Evolutionary conservation across 495 filamentous ascomycete genomes (phyloP).

Genomic region (Neurospora sp.): DNA sequence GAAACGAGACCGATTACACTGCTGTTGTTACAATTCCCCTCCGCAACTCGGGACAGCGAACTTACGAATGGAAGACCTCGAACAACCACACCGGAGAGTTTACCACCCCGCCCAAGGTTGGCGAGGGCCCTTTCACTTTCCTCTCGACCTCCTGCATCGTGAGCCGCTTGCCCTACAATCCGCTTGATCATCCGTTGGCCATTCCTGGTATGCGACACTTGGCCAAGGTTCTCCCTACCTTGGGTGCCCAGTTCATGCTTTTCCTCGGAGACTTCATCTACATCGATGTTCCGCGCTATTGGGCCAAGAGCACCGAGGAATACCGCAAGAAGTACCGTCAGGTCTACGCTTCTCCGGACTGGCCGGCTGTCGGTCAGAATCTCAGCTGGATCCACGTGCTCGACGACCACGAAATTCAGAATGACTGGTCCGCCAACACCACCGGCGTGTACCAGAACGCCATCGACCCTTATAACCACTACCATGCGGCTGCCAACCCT

Average conservation of each 20-base stretch:
- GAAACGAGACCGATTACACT: slow-evolving; percentile 75
- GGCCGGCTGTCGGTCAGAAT: slow-evolving; percentile 54
- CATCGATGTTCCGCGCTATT: slow-evolving; percentile 75
- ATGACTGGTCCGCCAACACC: slow-evolving; percentile 73
- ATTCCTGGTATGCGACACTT: slow-evolving; percentile 69
- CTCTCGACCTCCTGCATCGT: slow-evolving; percentile 87
- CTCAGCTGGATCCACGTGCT: slow-evolving; percentile 94
- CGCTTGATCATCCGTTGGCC: slow-evolving; percentile 66
- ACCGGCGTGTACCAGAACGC: slow-evolving; percentile 64
- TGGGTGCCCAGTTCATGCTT: slow-evolving; percentile 80
- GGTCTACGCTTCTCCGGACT: slow-evolving; percentile 87
- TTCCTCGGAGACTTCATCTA: slow-evolving; percentile 99
- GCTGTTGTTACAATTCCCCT: slow-evolving; percentile 48
- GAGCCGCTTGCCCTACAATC: slow-evolving; percentile 77
- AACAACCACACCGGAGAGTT: slow-evolving; percentile 69
- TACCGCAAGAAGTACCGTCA: slow-evolving; percentile 90
- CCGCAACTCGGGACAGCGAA: slow-evolving; percentile 41
- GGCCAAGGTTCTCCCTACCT: slow-evolving; percentile 48
- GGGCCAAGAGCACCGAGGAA: slow-evolving; percentile 57
- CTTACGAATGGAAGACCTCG: slow-evolving; percentile 73
- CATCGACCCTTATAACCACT: slow-evolving; percentile 76
- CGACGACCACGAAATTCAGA: slow-evolving; percentile 92
- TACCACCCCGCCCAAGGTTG: slow-evolving; percentile 56
- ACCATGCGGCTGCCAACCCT: slow-evolving; percentile 77
- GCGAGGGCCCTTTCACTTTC: slow-evolving; percentile 68